These are phyloP conservation scores for Nigrospora osmanthi DNA, from an alignment of 2,329 filamentous ascomycete species.

Conservation along the genomic window DNA sequence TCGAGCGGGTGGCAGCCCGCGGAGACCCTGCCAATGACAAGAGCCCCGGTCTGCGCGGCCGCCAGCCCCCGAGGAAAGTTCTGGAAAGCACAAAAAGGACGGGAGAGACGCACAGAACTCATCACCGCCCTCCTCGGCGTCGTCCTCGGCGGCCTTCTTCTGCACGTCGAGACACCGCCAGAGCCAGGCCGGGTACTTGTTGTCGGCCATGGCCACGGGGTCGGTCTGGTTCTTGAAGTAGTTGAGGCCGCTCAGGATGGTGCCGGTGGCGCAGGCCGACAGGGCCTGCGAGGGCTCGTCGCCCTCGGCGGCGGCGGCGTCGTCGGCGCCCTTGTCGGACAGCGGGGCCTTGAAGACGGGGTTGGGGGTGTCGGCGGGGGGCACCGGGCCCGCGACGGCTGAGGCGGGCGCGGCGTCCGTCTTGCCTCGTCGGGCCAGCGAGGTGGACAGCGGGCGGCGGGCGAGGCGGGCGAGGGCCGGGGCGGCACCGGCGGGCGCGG, in stretches of 20 bases:
- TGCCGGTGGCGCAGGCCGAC: constrained; percentile 59
- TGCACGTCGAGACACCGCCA: constrained; percentile 63
- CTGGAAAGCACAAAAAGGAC: neutral
- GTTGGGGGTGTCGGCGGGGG: constrained; percentile 6
- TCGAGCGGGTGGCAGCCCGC: too few species aligned
- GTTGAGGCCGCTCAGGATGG: constrained; percentile 65
- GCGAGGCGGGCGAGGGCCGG: constrained; percentile 1
- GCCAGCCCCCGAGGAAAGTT: neutral
- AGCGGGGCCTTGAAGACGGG: constrained; percentile 18
- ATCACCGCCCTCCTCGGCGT: constrained; percentile 55
- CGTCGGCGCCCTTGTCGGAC: constrained; percentile 9
- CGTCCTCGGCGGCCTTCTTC: constrained; percentile 42
- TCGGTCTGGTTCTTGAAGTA: constrained; percentile 68
- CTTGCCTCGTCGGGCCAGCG: constrained; percentile 7
- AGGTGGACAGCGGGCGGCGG: constrained; percentile 3
- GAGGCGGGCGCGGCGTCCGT: constrained; percentile 4
- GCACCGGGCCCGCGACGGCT: constrained; percentile 21
- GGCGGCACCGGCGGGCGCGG: constrained; percentile 4
- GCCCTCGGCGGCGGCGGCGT: constrained; percentile 19
- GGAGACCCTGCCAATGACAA: neutral
- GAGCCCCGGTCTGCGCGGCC: neutral
- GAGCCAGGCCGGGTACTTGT: constrained; percentile 74
- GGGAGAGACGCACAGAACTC: constrained; percentile 62
- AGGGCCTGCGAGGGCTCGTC: constrained; percentile 24
- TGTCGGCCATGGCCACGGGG: constrained; percentile 65